phyloP scores from a whole-genome alignment of 106 monocot genomes.

The Allium sativum region DNA sequence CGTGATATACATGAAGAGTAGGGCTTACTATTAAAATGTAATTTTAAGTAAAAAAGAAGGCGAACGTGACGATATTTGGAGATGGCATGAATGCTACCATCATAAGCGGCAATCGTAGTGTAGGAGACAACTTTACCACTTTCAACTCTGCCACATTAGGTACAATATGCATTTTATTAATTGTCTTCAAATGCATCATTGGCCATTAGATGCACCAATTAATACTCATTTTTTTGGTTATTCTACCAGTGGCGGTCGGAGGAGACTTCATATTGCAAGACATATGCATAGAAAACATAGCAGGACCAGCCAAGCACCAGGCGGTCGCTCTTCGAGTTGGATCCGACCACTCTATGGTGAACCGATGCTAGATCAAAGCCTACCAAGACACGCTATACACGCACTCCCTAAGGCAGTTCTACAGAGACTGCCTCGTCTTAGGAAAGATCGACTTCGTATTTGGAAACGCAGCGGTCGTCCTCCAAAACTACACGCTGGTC shows the following conservation, averaged over 20 bases:
- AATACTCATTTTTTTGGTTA: background rate
- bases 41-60: conserved; percentile 14
- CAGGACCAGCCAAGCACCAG: conserved; percentile 54
- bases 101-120: conserved; percentile 23
- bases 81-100: conserved; percentile 21
- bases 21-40: conserved; percentile 27
- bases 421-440: conserved; percentile 21
- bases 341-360: conserved; percentile 18
- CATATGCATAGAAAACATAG: conserved; percentile 55
- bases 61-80: conserved; percentile 23
- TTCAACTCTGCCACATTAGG: conserved; percentile 30
- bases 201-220: too few species aligned
- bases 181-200: too few species aligned
- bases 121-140: conserved; percentile 18
- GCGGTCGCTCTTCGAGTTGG: conserved; percentile 44
- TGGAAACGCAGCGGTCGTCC: conserved; percentile 30
- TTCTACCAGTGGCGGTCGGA: conserved; percentile 18
- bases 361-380: conserved; percentile 20
- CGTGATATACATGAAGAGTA: conserved; percentile 32
- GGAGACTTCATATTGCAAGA: conserved; percentile 29
- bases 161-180: background rate
- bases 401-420: conserved; percentile 30
- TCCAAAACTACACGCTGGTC: conserved; percentile 24
- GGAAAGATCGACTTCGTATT: conserved; percentile 40
- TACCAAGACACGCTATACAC: conserved; percentile 40